These are phyloP conservation scores for Neonectria neomacrospora DNA, from an alignment of 2,329 filamentous ascomycete genomes.

Conservation along the genomic window DNA sequence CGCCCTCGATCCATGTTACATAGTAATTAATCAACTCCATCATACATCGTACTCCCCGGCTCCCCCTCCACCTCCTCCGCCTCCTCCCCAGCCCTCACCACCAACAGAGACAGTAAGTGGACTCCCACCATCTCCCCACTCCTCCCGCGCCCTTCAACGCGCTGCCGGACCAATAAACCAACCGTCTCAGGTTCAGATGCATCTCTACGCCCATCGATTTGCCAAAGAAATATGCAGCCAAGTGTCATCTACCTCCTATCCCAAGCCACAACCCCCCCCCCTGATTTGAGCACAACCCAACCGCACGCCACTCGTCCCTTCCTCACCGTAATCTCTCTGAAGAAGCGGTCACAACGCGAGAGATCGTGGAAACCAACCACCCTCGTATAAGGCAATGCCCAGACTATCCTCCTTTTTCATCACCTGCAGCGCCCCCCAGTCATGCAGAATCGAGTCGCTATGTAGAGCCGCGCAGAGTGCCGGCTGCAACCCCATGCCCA, in stretches of 20 bases:
- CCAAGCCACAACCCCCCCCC: constrained; percentile 25
- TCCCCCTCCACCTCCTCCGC: neutral
- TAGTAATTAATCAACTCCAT: neutral
- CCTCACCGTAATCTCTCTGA: constrained; percentile 13
- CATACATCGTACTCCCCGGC: neutral
- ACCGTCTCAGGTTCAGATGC: neutral
- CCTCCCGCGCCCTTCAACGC: neutral
- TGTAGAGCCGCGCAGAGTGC: constrained; percentile 11
- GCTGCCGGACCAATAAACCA: neutral
- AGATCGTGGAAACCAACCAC: neutral
- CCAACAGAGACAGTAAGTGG: constrained; percentile 15
- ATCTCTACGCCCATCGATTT: neutral
- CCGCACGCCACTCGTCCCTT: neutral
- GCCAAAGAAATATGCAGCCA: neutral
- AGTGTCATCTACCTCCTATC: neutral
- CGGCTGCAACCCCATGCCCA: constrained; percentile 18
- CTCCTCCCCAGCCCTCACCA: neutral
- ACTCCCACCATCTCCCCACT: neutral
- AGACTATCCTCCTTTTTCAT: neutral
- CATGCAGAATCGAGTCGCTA: neutral
- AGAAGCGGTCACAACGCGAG: constrained; percentile 14
- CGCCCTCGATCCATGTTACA: neutral
- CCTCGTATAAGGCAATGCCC: neutral
- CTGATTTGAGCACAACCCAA: constrained; percentile 6
- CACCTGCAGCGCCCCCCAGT: neutral